Base-by-base conservation (phyloP, 306 rosid species). In the Vicia faba region DNA sequence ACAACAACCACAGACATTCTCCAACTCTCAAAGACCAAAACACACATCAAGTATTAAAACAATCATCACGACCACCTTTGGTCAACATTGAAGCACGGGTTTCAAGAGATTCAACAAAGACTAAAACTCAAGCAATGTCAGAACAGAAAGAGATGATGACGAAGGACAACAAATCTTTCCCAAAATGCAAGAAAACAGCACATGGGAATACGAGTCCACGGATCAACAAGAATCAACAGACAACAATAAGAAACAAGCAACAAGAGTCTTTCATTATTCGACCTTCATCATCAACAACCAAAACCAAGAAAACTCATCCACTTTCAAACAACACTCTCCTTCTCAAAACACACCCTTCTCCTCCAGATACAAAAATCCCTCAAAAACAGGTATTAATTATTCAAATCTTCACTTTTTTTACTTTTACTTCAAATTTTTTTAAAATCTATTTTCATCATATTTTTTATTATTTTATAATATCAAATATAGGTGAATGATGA, bases 231-330 rank as follows among this genome's bases (percentile, higher is more conserved):
- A 92, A 80, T 62, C 76, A 70, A 16, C 87, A 84, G 70, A 65
- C 78, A 61, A 72, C 84, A 59, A 56, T 81, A 29, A 73, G 78
- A 73, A 84, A 69, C 69, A 81, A 78, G 83, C 83, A 88, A 76
- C 86, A 90, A 48, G 97, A 88, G 71, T 59, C 92, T 25, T 93
- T 88, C 66, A 86, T 93, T 59, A 83, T 80, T 5, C 81, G 87
- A 70, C 66, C 85, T 1, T 45, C 87, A 63, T 70, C 85, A 25
- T 50, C 39, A 58, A 5, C 86, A 8, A 41, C 78, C 10, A 87
- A 79, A 78, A 74, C 75, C 45, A 88, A 85, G 81, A 88, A 76
- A 72, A 82, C 83, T 33, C 81, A 62, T 55, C 83, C 89, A 16
- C 75, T 82, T 58, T 81, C 90, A n/a, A 81, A 74, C 39, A 70